Evolutionary conservation across 768 basidiomycete species (phyloP).

Genomic region (Terana coerulea): DNA sequence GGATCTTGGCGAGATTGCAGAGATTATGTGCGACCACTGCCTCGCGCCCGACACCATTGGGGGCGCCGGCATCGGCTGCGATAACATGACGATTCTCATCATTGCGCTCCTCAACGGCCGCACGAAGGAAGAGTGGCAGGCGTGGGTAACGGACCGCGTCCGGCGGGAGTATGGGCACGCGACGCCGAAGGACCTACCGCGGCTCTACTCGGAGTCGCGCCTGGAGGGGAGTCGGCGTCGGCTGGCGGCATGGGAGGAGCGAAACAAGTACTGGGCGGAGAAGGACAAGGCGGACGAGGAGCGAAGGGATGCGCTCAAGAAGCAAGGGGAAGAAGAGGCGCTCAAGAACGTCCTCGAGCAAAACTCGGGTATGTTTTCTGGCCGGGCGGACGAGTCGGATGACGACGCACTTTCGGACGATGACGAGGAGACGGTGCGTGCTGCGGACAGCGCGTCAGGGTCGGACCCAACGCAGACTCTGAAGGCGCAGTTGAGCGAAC

Average conservation of each 20-base stretch:
- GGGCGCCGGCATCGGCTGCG: conserved; percentile 92
- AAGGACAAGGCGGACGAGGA: conserved; percentile 22
- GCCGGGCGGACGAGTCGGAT: conserved; percentile 18
- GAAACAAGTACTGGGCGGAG: conserved; percentile 34
- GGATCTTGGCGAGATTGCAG: conserved; percentile 78
- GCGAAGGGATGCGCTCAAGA: no score
- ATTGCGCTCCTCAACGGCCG: conserved; percentile 84
- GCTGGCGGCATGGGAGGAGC: conserved; percentile 47
- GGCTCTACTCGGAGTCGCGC: conserved; percentile 68
- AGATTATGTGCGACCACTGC: conserved; percentile 88
- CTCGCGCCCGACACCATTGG: conserved; percentile 91
- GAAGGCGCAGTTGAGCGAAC: conserved; percentile 60
- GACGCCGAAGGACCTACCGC: conserved; percentile 73
- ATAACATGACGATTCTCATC: conserved; percentile 97
- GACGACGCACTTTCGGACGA: conserved; percentile 7
- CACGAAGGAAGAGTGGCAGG: conserved; percentile 90
- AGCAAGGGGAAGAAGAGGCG: no score
- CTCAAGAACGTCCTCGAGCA: no score
- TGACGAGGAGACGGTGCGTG: no score
- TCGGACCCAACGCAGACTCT: conserved; percentile 56
- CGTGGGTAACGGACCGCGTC: conserved; percentile 84
- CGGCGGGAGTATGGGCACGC: conserved; percentile 68
- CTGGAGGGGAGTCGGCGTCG: conserved; percentile 23
- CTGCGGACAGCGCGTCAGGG: no score
- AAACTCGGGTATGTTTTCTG: no score